These are phyloP conservation scores for Coemansia sp. DNA, from an alignment of 192 early-diverging fungal species.

Conservation along the genomic window DNA sequence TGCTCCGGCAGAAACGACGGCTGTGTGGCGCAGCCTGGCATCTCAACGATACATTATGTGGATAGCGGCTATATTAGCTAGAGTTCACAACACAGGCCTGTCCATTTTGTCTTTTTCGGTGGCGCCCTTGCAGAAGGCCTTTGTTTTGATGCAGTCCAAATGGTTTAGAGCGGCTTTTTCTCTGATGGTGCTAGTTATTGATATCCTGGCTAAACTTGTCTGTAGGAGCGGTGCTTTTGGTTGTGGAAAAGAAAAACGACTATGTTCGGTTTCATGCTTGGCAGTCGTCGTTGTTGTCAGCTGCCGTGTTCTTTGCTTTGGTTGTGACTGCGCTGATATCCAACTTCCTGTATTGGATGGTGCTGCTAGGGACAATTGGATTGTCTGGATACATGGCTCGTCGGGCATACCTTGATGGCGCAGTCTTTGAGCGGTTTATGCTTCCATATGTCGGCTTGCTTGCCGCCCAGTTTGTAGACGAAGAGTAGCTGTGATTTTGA, in stretches of 20 bases:
- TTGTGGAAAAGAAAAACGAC: conserved; percentile 74
- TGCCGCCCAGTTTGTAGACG: conserved; percentile 67
- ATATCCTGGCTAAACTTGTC: not conserved
- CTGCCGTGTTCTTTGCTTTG: conserved; percentile 21
- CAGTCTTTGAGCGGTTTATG: conserved; percentile 67
- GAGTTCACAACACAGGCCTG: too few species aligned
- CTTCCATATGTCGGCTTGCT: conserved; percentile 66
- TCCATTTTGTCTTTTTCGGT: not conserved
- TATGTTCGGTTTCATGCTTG: conserved; percentile 58
- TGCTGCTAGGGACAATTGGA: conserved; percentile 16
- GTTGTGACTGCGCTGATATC: conserved; percentile 43
- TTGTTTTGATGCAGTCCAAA: too few species aligned
- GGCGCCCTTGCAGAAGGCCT: conserved; percentile 2
- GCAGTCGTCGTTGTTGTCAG: conserved; percentile 53
- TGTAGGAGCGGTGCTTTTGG: conserved; percentile 66
- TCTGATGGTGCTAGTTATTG: not conserved
- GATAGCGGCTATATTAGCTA: too few species aligned
- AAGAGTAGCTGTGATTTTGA: conserved; percentile 50
- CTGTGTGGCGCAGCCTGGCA: too few species aligned
- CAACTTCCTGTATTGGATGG: conserved; percentile 40
- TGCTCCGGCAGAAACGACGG: too few species aligned
- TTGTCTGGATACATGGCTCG: conserved; percentile 48
- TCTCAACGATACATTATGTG: too few species aligned
- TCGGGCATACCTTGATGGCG: conserved; percentile 67
- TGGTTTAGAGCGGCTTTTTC: too few species aligned